Evolutionary conservation across 305 asterid genomes (phyloP).

Genomic region (Ruellia speciosa): DNA sequence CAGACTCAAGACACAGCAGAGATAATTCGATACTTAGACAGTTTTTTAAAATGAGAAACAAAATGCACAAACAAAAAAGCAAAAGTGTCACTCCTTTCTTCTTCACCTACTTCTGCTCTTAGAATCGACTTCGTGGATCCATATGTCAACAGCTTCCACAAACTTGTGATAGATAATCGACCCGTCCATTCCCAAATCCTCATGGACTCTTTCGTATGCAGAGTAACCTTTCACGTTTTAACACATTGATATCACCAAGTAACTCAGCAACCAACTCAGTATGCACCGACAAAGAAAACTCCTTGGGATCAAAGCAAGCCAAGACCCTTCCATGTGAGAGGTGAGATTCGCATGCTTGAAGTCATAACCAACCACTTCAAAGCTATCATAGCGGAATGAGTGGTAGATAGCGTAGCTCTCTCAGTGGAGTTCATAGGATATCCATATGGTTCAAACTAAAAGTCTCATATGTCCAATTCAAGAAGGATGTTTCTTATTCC

Average conservation of each 20-base stretch:
- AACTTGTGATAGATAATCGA: slow-evolving; percentile 45
- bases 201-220: slow-evolving; percentile 28
- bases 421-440: slow-evolving; percentile 65
- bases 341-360: slow-evolving; percentile 26
- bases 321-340: slow-evolving; percentile 48
- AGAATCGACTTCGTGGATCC: slow-evolving; percentile 13
- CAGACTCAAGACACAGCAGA: too few species aligned
- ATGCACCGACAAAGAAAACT: slow-evolving; percentile 46
- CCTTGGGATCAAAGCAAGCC: slow-evolving; percentile 43
- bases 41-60: too few species aligned
- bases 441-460: slow-evolving; percentile 65
- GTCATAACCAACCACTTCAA: slow-evolving; percentile 56
- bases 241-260: slow-evolving; percentile 14
- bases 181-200: slow-evolving; percentile 39
- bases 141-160: neutral
- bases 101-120: neutral
- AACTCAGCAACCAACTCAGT: slow-evolving; percentile 29
- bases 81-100: slow-evolving; percentile 17
- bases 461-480: slow-evolving; percentile 47
- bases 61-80: neutral
- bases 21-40: too few species aligned
- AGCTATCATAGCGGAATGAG: slow-evolving; percentile 49
- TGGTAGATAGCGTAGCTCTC: slow-evolving; percentile 38
- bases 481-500: slow-evolving; percentile 61
- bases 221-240: slow-evolving; percentile 36